These are phyloP conservation scores for Xanthoconium separans DNA, from an alignment of 1,284 basidiomycete genomes.

Conservation along the genomic window DNA sequence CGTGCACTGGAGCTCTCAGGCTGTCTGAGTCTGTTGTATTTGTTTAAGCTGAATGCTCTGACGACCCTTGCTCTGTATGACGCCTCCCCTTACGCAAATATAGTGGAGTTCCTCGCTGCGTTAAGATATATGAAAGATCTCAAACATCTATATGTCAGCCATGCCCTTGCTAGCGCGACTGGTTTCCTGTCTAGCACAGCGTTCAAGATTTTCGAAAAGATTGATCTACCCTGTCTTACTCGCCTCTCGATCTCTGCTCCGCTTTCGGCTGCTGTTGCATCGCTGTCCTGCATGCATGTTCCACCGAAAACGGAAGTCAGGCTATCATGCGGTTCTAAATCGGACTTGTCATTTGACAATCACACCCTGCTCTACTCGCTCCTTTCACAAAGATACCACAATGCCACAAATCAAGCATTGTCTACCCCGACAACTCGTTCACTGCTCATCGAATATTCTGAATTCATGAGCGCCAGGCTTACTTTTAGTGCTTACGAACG, in stretches of 20 bases:
- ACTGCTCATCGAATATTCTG: no score
- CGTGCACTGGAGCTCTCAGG: conserved; percentile 23
- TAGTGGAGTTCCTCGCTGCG: conserved; percentile 21
- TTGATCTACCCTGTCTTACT: neutral
- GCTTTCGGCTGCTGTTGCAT: neutral
- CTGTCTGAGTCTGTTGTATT: conserved; percentile 16
- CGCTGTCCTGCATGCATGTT: neutral
- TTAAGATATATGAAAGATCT: conserved; percentile 30
- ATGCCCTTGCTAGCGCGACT: neutral
- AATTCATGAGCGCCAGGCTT: no score
- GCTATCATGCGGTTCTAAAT: neutral
- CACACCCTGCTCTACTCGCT: no score
- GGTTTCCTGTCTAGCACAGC: neutral
- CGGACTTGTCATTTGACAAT: no score
- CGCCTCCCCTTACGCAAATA: conserved; percentile 13
- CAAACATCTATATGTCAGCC: conserved; percentile 22
- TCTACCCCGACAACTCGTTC: no score
- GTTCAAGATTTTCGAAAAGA: neutral
- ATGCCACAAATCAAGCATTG: no score
- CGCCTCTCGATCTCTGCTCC: neutral
- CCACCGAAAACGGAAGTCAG: neutral
- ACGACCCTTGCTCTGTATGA: conserved; percentile 24
- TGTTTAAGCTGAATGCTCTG: conserved; percentile 23
- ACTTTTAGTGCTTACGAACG: no score
- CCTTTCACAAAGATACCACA: no score